Evolutionary conservation across 1,284 basidiomycete genomes (phyloP).

Genomic region (Volvariella volvacea): DNA sequence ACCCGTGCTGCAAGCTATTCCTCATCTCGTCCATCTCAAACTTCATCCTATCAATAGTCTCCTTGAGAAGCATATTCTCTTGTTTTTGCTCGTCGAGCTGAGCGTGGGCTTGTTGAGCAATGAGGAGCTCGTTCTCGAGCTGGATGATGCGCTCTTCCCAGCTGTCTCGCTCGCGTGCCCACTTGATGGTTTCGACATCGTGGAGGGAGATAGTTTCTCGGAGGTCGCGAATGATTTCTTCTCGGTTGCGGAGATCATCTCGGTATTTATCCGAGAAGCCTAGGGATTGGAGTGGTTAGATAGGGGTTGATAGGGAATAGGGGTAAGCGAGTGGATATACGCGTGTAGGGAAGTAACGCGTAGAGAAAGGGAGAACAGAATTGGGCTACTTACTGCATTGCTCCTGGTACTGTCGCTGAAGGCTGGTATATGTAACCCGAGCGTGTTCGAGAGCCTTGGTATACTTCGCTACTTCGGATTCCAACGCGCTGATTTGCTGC

Average conservation of each 20-base stretch:
- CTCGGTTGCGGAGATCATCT: constrained; percentile 62
- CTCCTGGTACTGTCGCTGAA: constrained; percentile 82
- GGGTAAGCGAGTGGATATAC: too few relatives aligned
- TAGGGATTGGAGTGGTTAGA: constrained; percentile 23
- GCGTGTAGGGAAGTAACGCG: too few relatives aligned
- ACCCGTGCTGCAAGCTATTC: constrained; percentile 31
- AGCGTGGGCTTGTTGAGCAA: constrained; percentile 63
- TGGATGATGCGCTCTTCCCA: constrained; percentile 62
- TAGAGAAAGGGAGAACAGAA: too few relatives aligned
- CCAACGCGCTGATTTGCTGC: constrained; percentile 61
- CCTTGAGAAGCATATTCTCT: constrained; percentile 84
- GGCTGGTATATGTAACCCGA: constrained; percentile 58
- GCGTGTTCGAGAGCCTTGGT: constrained; percentile 66
- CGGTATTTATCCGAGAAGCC: constrained; percentile 76
- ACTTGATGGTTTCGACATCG: constrained; percentile 56
- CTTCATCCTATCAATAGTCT: constrained; percentile 87
- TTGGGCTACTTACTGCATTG: constrained; percentile 71
- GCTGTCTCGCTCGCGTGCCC: constrained; percentile 53
- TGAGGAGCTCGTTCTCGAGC: constrained; percentile 60
- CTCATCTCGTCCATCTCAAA: constrained; percentile 89
- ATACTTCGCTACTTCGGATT: constrained; percentile 72
- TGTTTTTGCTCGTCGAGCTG: constrained; percentile 85
- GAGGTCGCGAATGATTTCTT: constrained; percentile 61
- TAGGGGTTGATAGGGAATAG: too few relatives aligned
- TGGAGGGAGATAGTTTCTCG: constrained; percentile 54